A percentile compares a stretch with the other conserved stretches of the same genome.
phyloP scores from a whole-genome alignment of 1,284 basidiomycete species.

The Malassezia equina region DNA sequence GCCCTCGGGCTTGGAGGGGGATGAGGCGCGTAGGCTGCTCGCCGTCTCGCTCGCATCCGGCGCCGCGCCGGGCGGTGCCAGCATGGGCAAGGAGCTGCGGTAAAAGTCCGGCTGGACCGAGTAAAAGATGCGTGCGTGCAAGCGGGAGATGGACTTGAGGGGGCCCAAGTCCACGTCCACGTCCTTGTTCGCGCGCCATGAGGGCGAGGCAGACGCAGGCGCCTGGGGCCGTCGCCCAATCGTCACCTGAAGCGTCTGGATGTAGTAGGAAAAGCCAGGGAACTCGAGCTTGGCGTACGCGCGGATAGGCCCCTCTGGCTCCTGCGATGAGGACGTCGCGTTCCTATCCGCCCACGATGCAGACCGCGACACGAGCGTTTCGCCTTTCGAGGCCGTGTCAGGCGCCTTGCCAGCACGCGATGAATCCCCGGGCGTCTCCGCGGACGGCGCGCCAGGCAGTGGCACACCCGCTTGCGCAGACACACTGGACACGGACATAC shows the following conservation, averaged over 20 bases:
- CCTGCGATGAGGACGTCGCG: not conserved
- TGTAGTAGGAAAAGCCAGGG: constrained; percentile 75
- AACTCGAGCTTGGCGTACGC: constrained; percentile 89
- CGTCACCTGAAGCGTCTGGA: constrained; percentile 65
- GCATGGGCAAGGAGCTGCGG: not conserved
- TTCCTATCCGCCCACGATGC: not conserved
- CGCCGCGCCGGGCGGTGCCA: not conserved
- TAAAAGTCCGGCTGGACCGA: constrained; percentile 12
- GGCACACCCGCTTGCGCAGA: not conserved
- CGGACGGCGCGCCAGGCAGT: not conserved
- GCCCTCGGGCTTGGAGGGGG: constrained; percentile 53
- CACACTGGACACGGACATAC: not conserved
- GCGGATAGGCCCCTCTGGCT: constrained; percentile 54
- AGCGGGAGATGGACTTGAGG: constrained; percentile 86
- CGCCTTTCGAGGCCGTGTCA: not conserved
- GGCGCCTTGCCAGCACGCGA: not conserved
- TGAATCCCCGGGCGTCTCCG: not conserved
- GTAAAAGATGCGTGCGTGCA: constrained; percentile 83
- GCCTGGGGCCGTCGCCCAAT: constrained; percentile 55
- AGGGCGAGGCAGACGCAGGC: not conserved
- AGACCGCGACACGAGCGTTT: not conserved
- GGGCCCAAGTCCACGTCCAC: constrained; percentile 88
- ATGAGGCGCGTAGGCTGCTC: not conserved
- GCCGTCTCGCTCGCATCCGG: not conserved
- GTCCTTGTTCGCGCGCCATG: constrained; percentile 17